Base-by-base conservation (phyloP, 805 yeast genomes). In the Gaillardinia entomophila region DNA sequence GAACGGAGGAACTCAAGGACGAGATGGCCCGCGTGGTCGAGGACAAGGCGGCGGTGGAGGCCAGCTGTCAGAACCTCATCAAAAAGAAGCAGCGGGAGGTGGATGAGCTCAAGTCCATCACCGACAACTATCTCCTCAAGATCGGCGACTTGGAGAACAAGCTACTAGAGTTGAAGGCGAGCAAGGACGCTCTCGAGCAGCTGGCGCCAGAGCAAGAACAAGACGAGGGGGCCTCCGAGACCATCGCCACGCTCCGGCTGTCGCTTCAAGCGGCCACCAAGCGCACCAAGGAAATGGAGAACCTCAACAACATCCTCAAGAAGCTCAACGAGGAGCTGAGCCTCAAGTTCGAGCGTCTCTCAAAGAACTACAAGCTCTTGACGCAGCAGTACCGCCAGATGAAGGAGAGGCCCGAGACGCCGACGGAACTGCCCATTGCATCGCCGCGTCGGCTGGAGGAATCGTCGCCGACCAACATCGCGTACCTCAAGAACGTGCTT, bases 401-500 rank as follows among this genome's bases (percentile, higher is more conserved):
- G 34, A 72, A 70, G 36, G 68, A 38, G 22, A 19, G 8, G 22
- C 22, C 22, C 10, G 22, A 6, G 15, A 5, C 14, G n/a, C 6
- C 13, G 10, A 12, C 18, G 6, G n/a, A n/a, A n/a, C n/a, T n/a
- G n/a, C n/a, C n/a, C n/a, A n/a, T n/a, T n/a, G 13, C 11, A 26
- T 12, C 18, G 10, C 18, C 28, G 5, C 28, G 28, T 13, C 5
- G 13, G 18, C n/a, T 15, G 16, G 28, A 14, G 18, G 28, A 26
- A 19, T 19, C 22, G 10, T 6, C 6, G 2, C 29, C 30, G 20
- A 42, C 51, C 16, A 82, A 77, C 45, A 67, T 81, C 14, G 85
- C 94, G 10, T 90, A 90, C 52, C 69, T 88, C 32, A 85, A 84
- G 54, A 92, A 92, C 51, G 96, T 90, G 2, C 57, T 90, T n/a